Evolutionary conservation across 116 monocot species (phyloP).

Genomic region (Cymodocea nodosa): DNA sequence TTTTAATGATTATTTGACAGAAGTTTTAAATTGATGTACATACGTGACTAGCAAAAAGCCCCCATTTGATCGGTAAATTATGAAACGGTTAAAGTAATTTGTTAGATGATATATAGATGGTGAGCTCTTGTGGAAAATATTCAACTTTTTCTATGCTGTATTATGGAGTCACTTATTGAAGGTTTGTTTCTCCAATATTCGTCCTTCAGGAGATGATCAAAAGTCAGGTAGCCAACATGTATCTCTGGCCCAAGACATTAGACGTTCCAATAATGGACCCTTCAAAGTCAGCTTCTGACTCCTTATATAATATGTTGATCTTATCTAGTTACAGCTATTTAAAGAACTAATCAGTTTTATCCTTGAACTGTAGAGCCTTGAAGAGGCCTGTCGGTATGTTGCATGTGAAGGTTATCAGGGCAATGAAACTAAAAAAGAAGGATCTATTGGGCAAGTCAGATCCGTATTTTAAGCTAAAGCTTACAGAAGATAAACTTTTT

Average conservation of each 20-base stretch:
- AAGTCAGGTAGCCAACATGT: slow-evolving; percentile 87
- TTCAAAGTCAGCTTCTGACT: slow-evolving; percentile 37
- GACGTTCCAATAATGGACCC: slow-evolving; percentile 77
- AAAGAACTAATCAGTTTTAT: neutral
- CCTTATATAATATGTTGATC: neutral
- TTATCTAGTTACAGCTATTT: neutral
- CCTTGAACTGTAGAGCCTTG: slow-evolving; percentile 34
- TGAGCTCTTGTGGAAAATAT: no score
- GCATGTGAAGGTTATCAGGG: slow-evolving; percentile 60
- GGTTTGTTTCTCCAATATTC: no score
- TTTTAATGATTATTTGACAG: no score
- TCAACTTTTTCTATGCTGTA: no score
- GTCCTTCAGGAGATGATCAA: slow-evolving; percentile 68
- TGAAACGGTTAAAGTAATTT: no score
- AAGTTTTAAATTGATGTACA: no score
- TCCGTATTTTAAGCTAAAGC: slow-evolving; percentile 80
- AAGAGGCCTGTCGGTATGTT: slow-evolving; percentile 87
- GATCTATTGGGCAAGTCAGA: slow-evolving; percentile 86
- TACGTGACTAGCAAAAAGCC: no score
- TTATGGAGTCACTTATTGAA: no score
- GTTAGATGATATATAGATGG: no score
- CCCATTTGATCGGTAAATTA: no score
- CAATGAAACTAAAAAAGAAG: slow-evolving; percentile 71
- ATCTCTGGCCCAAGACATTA: slow-evolving; percentile 89
- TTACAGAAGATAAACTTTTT: slow-evolving; percentile 70